Evolutionary conservation across 345 rosid species (phyloP).

Genomic region (Citrus cavaleriei): DNA sequence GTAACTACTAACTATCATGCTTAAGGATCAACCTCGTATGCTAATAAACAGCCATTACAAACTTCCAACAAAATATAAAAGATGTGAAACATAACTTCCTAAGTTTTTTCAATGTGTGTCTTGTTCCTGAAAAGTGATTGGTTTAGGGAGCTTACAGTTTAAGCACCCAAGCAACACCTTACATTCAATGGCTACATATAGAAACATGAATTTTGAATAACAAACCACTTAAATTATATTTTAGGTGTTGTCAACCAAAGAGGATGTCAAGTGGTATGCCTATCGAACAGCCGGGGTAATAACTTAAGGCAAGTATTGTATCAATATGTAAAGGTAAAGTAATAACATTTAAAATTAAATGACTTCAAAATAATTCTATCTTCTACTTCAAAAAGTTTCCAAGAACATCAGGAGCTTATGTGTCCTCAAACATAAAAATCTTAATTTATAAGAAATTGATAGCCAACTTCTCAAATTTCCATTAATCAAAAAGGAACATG

Average conservation of each 20-base stretch:
- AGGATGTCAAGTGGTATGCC: neutral
- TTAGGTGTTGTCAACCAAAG: neutral
- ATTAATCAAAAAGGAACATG: neutral
- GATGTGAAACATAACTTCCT: neutral
- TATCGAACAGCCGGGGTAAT: neutral
- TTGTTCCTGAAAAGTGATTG: neutral
- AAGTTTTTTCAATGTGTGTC: neutral
- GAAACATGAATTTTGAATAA: neutral
- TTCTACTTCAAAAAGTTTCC: neutral
- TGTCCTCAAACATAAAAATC: neutral
- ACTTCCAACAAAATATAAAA: neutral
- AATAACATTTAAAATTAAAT: neutral
- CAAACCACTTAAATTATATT: neutral
- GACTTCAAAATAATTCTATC: neutral
- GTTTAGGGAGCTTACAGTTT: neutral
- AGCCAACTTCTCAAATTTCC: neutral
- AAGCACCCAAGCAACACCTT: neutral
- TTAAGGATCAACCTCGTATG: neutral
- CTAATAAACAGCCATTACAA: neutral
- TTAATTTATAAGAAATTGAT: neutral
- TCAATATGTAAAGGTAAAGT: neutral
- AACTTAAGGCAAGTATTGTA: neutral
- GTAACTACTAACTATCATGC: neutral
- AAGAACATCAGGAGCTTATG: neutral
- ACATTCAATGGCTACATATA: neutral